Evolutionary conservation across 2,329 filamentous ascomycete species (phyloP).

Genomic region (Aspergillus sp.): DNA sequence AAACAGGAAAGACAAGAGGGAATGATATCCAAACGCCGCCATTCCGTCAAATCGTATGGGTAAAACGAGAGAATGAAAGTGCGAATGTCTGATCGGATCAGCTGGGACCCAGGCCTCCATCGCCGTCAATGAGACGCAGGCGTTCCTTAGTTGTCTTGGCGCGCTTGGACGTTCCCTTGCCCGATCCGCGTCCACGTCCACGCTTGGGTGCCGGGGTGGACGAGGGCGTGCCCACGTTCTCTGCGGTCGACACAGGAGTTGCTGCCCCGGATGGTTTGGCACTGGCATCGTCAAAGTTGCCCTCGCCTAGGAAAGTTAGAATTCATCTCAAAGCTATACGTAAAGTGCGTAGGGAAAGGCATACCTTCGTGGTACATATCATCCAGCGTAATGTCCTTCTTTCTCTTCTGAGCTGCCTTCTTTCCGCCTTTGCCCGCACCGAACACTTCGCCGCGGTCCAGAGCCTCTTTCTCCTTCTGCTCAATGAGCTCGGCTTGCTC

Average conservation of each 20-base stretch:
- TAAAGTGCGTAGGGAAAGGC: slow-evolving; percentile 37
- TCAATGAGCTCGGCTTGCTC: slow-evolving; percentile 95
- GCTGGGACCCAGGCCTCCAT: slow-evolving; percentile 37
- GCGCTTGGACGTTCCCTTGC: slow-evolving; percentile 62
- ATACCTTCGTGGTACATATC: slow-evolving; percentile 99
- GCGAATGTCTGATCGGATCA: slow-evolving; percentile 13
- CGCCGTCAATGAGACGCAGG: slow-evolving; percentile 47
- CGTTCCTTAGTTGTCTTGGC: slow-evolving; percentile 60
- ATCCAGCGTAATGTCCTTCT: slow-evolving; percentile 69
- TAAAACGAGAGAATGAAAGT: slow-evolving; percentile 1
- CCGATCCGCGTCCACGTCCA: slow-evolving; percentile 55
- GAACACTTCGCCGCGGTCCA: slow-evolving; percentile 67
- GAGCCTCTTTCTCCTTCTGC: slow-evolving; percentile 82
- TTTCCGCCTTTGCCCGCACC: slow-evolving; percentile 61
- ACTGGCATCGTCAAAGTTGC: slow-evolving; percentile 84
- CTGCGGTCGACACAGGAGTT: slow-evolving; percentile 68
- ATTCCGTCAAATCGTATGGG: slow-evolving; percentile 17
- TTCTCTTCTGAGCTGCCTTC: slow-evolving; percentile 62
- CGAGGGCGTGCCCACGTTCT: slow-evolving; percentile 46
- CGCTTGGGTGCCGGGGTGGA: slow-evolving; percentile 53
- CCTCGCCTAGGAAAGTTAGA: slow-evolving; percentile 69
- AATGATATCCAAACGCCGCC: slow-evolving; percentile 18
- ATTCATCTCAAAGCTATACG: slow-evolving; percentile 5
- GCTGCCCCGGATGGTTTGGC: slow-evolving; percentile 83
- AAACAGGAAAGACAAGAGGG: slow-evolving; percentile 7